Evolutionary conservation across 1,284 basidiomycete species (phyloP).

Genomic region (Boletus sp.): DNA sequence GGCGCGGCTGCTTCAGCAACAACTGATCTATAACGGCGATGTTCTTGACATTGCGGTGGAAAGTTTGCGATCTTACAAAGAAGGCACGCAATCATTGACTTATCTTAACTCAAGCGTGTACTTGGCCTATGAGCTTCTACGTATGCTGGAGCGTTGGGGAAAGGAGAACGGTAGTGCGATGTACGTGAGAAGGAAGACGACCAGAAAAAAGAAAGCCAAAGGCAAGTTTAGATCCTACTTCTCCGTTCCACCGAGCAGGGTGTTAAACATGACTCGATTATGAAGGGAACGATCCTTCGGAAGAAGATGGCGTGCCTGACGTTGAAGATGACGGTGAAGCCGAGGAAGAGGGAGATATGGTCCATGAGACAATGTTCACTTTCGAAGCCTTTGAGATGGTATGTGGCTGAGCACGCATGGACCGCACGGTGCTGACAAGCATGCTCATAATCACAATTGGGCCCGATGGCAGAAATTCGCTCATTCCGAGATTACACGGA

Average conservation of each 20-base stretch:
- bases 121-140: conserved; percentile 76
- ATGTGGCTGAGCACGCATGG: conserved; percentile 31
- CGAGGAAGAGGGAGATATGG: conserved; percentile 56
- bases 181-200: conserved; percentile 70
- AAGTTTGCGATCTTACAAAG: conserved; percentile 71
- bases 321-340: conserved; percentile 62
- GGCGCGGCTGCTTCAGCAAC: conserved; percentile 77
- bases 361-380: conserved; percentile 83
- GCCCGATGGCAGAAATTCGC: conserved; percentile 70
- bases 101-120: conserved; percentile 84
- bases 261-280: conserved; percentile 17
- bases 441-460: conserved; percentile 11
- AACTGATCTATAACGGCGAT: conserved; percentile 91
- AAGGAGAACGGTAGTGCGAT: conserved; percentile 62
- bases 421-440: conserved; percentile 17
- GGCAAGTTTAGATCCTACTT: conserved; percentile 33
- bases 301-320: conserved; percentile 60
- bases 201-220: conserved; percentile 49
- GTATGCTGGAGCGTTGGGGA: conserved; percentile 84
- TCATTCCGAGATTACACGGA: conserved; percentile 75
- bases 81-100: conserved; percentile 62
- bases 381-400: conserved; percentile 88
- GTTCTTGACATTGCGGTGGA: conserved; percentile 83
- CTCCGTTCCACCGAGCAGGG: conserved; percentile 13
- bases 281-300: conserved; percentile 40